Evolutionary conservation across 805 yeast species (phyloP).

Genomic region (Candida piceae): DNA sequence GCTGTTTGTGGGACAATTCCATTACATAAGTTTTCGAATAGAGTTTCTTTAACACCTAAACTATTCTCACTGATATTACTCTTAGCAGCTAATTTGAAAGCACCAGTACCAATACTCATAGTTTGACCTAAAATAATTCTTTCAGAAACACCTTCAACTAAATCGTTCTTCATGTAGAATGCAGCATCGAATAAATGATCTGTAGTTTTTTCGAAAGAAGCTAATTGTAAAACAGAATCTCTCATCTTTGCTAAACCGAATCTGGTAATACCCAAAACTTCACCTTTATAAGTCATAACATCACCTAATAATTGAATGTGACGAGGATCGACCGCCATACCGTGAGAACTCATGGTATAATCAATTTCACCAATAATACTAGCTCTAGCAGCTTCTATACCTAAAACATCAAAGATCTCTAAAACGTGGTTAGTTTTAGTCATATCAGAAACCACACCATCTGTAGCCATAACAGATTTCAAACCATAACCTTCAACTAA

Average conservation of each 20-base stretch:
- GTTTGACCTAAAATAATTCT: conserved; percentile 97
- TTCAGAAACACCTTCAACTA: conserved; percentile 96
- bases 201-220: conserved; percentile 96
- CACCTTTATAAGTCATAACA: conserved; percentile 98
- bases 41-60: conserved; percentile 35
- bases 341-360: conserved; percentile 97
- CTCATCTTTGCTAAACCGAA: conserved; percentile 98
- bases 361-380: conserved; percentile 92
- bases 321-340: conserved; percentile 99
- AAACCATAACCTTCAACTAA: conserved; percentile 97
- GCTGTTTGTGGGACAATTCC: conserved; percentile 15
- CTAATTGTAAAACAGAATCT: conserved; percentile 93
- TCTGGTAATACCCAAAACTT: conserved; percentile 95
- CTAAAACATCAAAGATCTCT: conserved; percentile 84
- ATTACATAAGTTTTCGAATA: conserved; percentile 42
- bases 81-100: conserved; percentile 76
- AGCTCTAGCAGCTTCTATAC: conserved; percentile 96
- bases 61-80: conserved; percentile 38
- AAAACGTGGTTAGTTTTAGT: conserved; percentile 89
- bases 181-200: conserved; percentile 98
- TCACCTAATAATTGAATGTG: conserved; percentile 96
- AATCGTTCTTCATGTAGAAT: conserved; percentile 93
- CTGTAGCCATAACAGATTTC: conserved; percentile 94
- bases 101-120: conserved; percentile 96
- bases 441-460: conserved; percentile 86